Conservation (phyloP, 2,329 filamentous ascomycete species). For the Trichoderma gracile region DNA sequence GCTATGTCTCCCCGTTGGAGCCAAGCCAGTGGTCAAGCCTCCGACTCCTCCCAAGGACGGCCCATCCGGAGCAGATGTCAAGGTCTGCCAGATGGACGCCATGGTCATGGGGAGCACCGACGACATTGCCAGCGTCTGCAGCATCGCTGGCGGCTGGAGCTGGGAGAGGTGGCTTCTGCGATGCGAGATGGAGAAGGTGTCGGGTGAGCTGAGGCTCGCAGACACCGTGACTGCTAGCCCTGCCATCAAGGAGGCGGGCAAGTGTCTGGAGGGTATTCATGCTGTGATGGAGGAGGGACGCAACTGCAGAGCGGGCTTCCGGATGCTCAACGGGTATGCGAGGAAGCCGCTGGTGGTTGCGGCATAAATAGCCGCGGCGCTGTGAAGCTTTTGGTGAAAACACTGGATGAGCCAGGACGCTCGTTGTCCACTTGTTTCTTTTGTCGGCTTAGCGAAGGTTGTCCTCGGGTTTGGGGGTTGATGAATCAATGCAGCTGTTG, state of each 20-base stretch:
- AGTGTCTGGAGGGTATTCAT: constrained; percentile 61
- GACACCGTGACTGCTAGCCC: constrained; percentile 54
- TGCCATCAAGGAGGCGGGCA: constrained; percentile 57
- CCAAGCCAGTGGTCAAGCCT: constrained; percentile 40
- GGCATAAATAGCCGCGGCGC: neutral
- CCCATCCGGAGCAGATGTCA: constrained; percentile 44
- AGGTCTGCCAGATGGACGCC: constrained; percentile 60
- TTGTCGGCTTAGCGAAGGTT: neutral
- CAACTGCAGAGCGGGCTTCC: constrained; percentile 58
- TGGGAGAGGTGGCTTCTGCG: constrained; percentile 97
- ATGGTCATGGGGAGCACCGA: constrained; percentile 67
- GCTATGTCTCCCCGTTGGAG: constrained; percentile 83
- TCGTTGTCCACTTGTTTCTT: constrained; percentile 14
- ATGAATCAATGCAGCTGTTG: neutral
- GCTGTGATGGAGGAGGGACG: constrained; percentile 65
- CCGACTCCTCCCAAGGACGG: constrained; percentile 39
- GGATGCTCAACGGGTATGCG: constrained; percentile 63
- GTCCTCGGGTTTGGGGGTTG: neutral
- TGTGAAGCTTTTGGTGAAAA: neutral
- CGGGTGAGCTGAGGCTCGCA: constrained; percentile 63
- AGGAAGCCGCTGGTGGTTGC: constrained; percentile 53
- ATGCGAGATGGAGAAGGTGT: constrained; percentile 75
- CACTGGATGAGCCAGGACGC: neutral
- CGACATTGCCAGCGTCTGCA: constrained; percentile 72
- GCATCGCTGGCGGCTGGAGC: constrained; percentile 80